These are phyloP conservation scores for Paxillus ammoniavirescens DNA, from an alignment of 768 basidiomycete genomes.

Conservation along the genomic window DNA sequence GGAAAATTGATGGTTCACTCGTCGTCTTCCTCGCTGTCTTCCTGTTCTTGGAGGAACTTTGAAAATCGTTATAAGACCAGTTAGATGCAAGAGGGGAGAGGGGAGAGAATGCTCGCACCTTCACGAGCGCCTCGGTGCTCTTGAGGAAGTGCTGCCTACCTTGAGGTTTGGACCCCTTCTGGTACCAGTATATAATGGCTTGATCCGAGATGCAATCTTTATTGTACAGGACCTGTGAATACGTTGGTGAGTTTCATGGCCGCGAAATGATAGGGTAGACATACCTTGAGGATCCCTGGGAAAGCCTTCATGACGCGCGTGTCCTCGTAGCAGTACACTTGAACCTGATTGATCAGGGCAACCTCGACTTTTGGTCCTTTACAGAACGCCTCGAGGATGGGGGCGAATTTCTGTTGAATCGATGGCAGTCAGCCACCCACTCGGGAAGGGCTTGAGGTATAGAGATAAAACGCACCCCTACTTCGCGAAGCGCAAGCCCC, in stretches of 20 bases:
- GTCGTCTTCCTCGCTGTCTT: constrained; percentile 67
- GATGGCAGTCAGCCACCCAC: background rate
- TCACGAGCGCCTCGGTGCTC: constrained; percentile 83
- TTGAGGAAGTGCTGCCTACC: constrained; percentile 95
- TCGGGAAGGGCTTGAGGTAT: background rate
- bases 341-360: constrained; percentile 90
- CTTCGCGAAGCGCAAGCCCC: constrained; percentile 82
- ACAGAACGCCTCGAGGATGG: constrained; percentile 89
- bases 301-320: constrained; percentile 94
- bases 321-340: constrained; percentile 96
- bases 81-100: constrained; percentile 1
- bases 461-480: constrained; percentile 56
- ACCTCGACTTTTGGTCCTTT: constrained; percentile 88
- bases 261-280: constrained; percentile 1
- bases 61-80: constrained; percentile 40
- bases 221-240: constrained; percentile 84
- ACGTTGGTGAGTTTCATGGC: constrained; percentile 7
- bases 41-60: constrained; percentile 89
- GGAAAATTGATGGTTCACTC: constrained; percentile 14
- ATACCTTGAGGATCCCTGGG: constrained; percentile 88
- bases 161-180: constrained; percentile 95
- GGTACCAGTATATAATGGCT: constrained; percentile 97
- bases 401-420: constrained; percentile 66
- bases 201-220: constrained; percentile 94
- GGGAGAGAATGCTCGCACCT: constrained; percentile 45